phyloP scores from a whole-genome alignment of 2,329 filamentous ascomycete species.

The Epichloe gansuensis region DNA sequence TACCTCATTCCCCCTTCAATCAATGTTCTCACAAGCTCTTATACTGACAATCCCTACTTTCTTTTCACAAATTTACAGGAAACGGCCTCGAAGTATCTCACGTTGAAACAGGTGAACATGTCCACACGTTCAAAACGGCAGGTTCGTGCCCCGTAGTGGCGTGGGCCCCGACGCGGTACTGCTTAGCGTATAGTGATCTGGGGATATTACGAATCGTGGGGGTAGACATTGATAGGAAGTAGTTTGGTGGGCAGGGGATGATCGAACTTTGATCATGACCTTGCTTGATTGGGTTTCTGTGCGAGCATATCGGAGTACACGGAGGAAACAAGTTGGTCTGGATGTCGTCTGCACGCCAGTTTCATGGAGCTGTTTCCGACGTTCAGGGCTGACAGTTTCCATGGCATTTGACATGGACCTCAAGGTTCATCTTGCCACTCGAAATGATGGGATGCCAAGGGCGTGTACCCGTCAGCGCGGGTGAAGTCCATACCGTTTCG shows the following conservation, averaged over 20 bases:
- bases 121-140: constrained; percentile 59
- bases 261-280: background rate
- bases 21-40: too few relatives aligned
- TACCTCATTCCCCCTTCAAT: background rate
- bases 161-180: constrained; percentile 67
- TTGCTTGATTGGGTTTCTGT: background rate
- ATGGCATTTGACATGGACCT: too few relatives aligned
- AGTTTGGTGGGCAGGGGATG: constrained; percentile 1
- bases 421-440: too few relatives aligned
- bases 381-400: too few relatives aligned
- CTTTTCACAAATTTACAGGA: constrained; percentile 21
- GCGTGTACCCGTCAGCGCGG: too few relatives aligned
- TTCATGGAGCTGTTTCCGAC: too few relatives aligned
- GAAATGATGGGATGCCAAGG: too few relatives aligned
- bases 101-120: constrained; percentile 60
- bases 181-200: constrained; percentile 60
- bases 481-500: too few relatives aligned
- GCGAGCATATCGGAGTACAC: background rate
- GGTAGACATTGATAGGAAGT: constrained; percentile 34
- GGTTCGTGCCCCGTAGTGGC: constrained; percentile 54
- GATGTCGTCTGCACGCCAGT: too few relatives aligned
- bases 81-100: constrained; percentile 58
- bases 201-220: constrained; percentile 59
- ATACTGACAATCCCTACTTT: too few relatives aligned
- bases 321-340: too few relatives aligned